Evolutionary conservation across 306 rosid species (phyloP).

Genomic region (Gleditsia sinensis): DNA sequence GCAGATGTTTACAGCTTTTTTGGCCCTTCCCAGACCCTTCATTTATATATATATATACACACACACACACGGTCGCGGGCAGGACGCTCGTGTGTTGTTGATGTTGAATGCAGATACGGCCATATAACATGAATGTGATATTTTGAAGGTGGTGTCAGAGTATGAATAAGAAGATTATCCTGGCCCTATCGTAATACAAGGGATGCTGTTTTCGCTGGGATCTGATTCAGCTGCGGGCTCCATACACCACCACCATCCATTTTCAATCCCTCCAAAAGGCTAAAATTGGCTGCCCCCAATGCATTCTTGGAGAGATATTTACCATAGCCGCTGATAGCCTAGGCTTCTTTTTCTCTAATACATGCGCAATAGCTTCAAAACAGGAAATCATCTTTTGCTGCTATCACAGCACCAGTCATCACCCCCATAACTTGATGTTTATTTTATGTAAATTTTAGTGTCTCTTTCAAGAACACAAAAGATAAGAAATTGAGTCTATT

Average conservation of each 20-base stretch:
- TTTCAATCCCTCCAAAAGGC: conserved; percentile 60
- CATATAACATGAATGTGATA: conserved; percentile 36
- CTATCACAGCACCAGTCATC: too few species aligned
- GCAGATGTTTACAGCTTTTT: conserved; percentile 16
- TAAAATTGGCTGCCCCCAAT: conserved; percentile 49
- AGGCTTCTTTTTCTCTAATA: too few species aligned
- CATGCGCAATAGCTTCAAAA: too few species aligned
- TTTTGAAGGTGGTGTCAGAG: conserved; percentile 48
- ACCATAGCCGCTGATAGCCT: too few species aligned
- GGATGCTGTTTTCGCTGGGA: conserved; percentile 60
- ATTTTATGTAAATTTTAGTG: conserved; percentile 16
- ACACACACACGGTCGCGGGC: background rate
- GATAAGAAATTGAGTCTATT: background rate
- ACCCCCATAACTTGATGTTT: conserved; percentile 19
- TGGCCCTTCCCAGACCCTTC: conserved; percentile 22
- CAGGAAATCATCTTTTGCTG: conserved; percentile 32
- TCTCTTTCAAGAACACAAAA: too few species aligned
- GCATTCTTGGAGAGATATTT: conserved; percentile 60
- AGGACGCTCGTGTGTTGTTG: conserved; percentile 41
- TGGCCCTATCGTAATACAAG: conserved; percentile 45
- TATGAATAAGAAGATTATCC: conserved; percentile 51
- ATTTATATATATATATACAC: background rate
- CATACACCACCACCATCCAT: conserved; percentile 39
- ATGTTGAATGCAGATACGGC: conserved; percentile 12
- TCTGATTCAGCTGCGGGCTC: conserved; percentile 45